Evolutionary conservation across 345 rosid genomes (phyloP), one percentile per base, ranked within the genome.

Genomic region (Lumnitzera littorea): DNA sequence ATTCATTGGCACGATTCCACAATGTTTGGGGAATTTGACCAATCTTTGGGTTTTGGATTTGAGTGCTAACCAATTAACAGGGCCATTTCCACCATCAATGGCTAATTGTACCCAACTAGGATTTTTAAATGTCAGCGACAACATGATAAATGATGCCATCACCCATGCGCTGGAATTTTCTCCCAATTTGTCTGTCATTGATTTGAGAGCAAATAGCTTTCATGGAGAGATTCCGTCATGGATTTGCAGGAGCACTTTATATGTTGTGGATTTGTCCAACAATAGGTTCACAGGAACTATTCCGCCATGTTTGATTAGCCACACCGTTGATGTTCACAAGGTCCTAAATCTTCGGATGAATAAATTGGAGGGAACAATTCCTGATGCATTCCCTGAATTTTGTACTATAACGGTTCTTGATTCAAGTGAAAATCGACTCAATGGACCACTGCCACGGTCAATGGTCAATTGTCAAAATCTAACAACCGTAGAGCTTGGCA

Each of bases 401-500:
- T 54, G 12, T 11, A 0, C 0, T 1, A 48, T 74, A 61, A 50
- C 0, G 0, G 43, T 50, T 11, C 57, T 74, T 2, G 50, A 62
- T 60, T 55, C 74, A 11, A 61, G 64, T 36, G 64, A 15, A 13
- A 80, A 80, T 12, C 25, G 2, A 3, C 14, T 78, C 1, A 58
- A 60, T 43, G 81, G 77, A 1, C 3, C 14, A 5, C 14, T 70
- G 12, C 67, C 79, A 2, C 24, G 12, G 15, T 53, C 71, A 3
- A 17, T 81, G 27, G 13, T 12, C 3, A 53, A 64, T 7, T 70
- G 79, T 24, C n/a, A 8, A 12, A 0, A 2, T 8, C 10, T 82
- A 13, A 65, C 67, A 56, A 55, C 76, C 48, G 2, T 79, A 0
- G 71, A 79, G n/a, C 51, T 82, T 2, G 65, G 68, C 1, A 61